Evolutionary conservation across 441 rosid species (phyloP), one percentile per base, ranked within the genome.

Genomic region (Eutrema salsugineum): DNA sequence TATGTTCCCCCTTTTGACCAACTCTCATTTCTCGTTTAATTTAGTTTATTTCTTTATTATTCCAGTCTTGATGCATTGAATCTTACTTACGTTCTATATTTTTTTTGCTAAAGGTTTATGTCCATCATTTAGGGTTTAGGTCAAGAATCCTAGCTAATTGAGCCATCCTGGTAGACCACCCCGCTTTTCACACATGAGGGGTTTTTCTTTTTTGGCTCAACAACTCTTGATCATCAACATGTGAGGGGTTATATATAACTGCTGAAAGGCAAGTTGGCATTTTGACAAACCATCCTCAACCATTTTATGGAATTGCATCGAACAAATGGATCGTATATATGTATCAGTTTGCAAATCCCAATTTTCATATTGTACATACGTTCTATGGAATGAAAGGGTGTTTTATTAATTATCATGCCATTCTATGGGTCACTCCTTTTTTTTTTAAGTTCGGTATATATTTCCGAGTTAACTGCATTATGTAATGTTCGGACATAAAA

Each of bases 1-100:
- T 68, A 54, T 75, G 75, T 69, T 55, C 70, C 75, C 71, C 53
- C 70, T 55, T 75, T 75, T 75, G 79, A 75, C 79, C 79, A 46
- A 75, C 75, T 75, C 79, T 69, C 36, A 47, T 28, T 2, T 68
- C 65, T 75, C 48, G 61, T 59, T 49, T 66, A 66, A 27, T 74
- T 50, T n/a, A n/a, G n/a, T n/a, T 70, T 60, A 42, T 67, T 42
- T 60, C 67, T 5, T 33, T 11, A 60, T 33, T 11, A 60, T 36
- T 44, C 36, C 32, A 60, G 16, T 22, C 62, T 42, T 68, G 78
- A 61, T 74, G 1, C 78, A 68, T 68, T 75, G 79, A 68, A 69
- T 62, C 70, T 68, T 54, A 38, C 44, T 61, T 58, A 66, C 28
- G 38, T 56, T 36, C 12, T 1, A n/a, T n/a, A n/a, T n/a, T n/a